Base-by-base conservation (phyloP, 78 protist species). In the Chrysochromulina parva region DNA sequence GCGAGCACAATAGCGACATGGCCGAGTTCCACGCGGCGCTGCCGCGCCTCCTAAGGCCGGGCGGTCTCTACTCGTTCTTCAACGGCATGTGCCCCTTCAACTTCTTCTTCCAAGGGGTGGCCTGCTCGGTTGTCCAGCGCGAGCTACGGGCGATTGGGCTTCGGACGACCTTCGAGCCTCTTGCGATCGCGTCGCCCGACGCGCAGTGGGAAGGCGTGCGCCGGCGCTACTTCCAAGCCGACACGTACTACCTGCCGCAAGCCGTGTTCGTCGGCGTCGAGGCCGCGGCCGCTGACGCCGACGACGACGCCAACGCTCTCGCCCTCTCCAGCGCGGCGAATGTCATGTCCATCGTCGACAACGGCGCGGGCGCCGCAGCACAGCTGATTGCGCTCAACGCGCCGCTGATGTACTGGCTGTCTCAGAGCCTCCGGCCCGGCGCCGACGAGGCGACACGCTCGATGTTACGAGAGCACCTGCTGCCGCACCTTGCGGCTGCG, bases 41-140 rank as follows among this genome's bases (percentile, higher is more conserved):
- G 92, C 92, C 92, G 48, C 13, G 20, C 38, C 26, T 88, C 20
- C 78, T 88, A n/a, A 4, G 59, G n/a, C 60, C 58, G n/a, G 90
- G 90, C 11, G 90, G 90, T 1, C 26, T 88, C 48, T 88, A 88
- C n/a, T 88, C 90, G 16, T 88, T 88, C 80, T 88, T 88, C 90
- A 88, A 88, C 38, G 90, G 90, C 19, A 13, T 74, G 50, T 74
- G 82, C 82, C 82, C 82, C 26, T 17, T 7, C 82, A 78, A 78
- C 60, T 0, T 78, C 86, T 78, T 78, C 86, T 78, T 78, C 47
- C 86, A 78, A 14, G 86, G 86, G 24, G 86, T 78, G 11, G 62
- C 59, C 17, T 78, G 86, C 38, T 53, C 55, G 28, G 82, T 74
- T 13, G 82, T 74, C 57, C 57, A 74, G 55, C 55, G 38, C 28